Evolutionary conservation across 2,329 filamentous ascomycete genomes (phyloP).

Genomic region (Zymoseptoria ardabiliae): DNA sequence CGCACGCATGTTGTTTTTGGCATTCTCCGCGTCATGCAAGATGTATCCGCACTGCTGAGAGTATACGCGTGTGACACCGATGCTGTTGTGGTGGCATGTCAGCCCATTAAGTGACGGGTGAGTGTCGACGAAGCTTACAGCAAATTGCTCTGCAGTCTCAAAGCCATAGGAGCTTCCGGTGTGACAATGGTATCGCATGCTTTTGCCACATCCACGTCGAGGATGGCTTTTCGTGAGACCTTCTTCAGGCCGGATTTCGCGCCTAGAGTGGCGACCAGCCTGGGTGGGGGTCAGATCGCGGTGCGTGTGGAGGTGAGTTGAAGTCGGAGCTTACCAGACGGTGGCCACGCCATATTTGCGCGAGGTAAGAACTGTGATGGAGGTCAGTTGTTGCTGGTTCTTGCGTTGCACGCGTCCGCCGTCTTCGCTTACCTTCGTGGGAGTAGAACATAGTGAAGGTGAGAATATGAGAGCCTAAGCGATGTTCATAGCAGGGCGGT

Average conservation of each 20-base stretch:
- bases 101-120: neutral
- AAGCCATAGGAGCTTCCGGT: slow-evolving; percentile 79
- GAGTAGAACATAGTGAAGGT: slow-evolving; percentile 75
- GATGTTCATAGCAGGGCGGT: neutral
- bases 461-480: neutral
- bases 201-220: slow-evolving; percentile 76
- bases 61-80: slow-evolving; percentile 78
- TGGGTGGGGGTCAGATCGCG: slow-evolving; percentile 35
- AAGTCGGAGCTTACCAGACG: slow-evolving; percentile 59
- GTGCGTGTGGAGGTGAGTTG: neutral
- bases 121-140: slow-evolving; percentile 43
- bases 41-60: slow-evolving; percentile 82
- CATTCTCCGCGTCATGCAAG: slow-evolving; percentile 68
- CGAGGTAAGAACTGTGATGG: slow-evolving; percentile 61
- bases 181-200: slow-evolving; percentile 79
- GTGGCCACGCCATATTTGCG: slow-evolving; percentile 89
- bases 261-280: slow-evolving; percentile 87
- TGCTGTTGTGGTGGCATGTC: slow-evolving; percentile 37
- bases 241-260: slow-evolving; percentile 62
- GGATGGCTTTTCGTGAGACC: slow-evolving; percentile 77
- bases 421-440: slow-evolving; percentile 65
- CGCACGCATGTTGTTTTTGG: slow-evolving; percentile 64
- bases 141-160: slow-evolving; percentile 82
- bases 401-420: neutral
- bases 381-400: slow-evolving; percentile 6